Evolutionary conservation across 208 protist genomes (phyloP).

Genomic region (Naegleria fowleri): DNA sequence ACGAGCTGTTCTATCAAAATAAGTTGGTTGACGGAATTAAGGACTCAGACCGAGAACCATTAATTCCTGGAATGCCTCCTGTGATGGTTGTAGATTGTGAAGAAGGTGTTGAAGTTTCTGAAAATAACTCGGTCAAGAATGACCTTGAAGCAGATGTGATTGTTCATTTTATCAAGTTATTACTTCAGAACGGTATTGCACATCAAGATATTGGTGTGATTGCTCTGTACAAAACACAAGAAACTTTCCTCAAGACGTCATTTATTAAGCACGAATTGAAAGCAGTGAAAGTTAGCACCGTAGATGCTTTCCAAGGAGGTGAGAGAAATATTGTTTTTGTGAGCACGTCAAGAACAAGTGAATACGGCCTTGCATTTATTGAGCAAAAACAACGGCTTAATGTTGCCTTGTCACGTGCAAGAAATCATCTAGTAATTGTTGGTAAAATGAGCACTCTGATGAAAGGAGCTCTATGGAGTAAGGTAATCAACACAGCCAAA

Average conservation of each 20-base stretch:
- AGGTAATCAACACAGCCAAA: not conserved
- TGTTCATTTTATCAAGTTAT: slow-evolving; percentile 35
- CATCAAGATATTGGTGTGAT: slow-evolving; percentile 54
- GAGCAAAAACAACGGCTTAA: slow-evolving; percentile 36
- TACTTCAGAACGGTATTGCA: slow-evolving; percentile 38
- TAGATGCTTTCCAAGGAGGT: slow-evolving; percentile 49
- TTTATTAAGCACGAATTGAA: not conserved
- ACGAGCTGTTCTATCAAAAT: slow-evolving; percentile 50
- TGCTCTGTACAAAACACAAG: slow-evolving; percentile 42
- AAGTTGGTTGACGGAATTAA: slow-evolving; percentile 46
- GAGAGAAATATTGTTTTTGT: slow-evolving; percentile 44
- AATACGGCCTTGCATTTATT: slow-evolving; percentile 32
- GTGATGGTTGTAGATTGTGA: slow-evolving; percentile 36
- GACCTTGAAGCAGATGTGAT: slow-evolving; percentile 41
- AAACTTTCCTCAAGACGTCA: not conserved
- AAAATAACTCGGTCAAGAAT: slow-evolving; percentile 38
- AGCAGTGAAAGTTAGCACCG: slow-evolving; percentile 37
- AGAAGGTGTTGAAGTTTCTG: slow-evolving; percentile 17
- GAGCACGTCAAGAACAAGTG: slow-evolving; percentile 24
- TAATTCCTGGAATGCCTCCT: slow-evolving; percentile 34
- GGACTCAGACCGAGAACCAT: slow-evolving; percentile 29
- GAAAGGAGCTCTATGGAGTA: not conserved
- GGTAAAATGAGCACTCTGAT: not conserved
- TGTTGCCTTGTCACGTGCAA: slow-evolving; percentile 40
- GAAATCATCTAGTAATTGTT: slow-evolving; percentile 40